A percentile compares a stretch with the other conserved stretches of the same genome.
These are phyloP conservation scores for Kuraishia ogatae DNA, from an alignment of 805 yeast genomes.

Conservation along the genomic window DNA sequence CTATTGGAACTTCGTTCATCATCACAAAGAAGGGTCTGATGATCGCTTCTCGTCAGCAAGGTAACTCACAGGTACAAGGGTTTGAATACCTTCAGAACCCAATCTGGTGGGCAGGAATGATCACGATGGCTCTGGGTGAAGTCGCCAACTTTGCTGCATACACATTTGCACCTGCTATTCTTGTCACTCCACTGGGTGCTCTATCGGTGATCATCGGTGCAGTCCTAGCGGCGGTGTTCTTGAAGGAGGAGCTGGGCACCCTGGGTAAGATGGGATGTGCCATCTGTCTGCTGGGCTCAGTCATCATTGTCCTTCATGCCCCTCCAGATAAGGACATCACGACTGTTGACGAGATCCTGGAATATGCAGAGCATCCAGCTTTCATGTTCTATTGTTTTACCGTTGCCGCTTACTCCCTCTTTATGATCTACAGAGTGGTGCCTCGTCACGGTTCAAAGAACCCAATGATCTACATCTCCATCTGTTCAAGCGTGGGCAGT, in stretches of 20 bases:
- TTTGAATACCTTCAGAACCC: conserved; percentile 75
- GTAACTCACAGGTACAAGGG: conserved; percentile 58
- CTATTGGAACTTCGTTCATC: conserved; percentile 85
- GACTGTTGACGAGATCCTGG: conserved; percentile 81
- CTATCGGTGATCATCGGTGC: conserved; percentile 88
- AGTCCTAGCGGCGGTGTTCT: conserved; percentile 74
- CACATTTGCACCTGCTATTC: conserved; percentile 89
- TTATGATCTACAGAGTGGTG: conserved; percentile 78
- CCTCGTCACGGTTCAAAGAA: conserved; percentile 72
- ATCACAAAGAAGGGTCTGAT: conserved; percentile 81
- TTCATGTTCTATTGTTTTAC: conserved; percentile 57
- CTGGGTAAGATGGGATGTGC: conserved; percentile 92
- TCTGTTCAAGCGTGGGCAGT: conserved; percentile 86
- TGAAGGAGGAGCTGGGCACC: conserved; percentile 80
- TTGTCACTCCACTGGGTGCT: conserved; percentile 91
- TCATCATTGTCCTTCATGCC: conserved; percentile 82
- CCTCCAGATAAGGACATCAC: conserved; percentile 88
- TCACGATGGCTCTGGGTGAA: conserved; percentile 87
- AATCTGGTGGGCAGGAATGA: conserved; percentile 91
- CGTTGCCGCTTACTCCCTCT: conserved; percentile 60
- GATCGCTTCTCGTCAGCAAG: conserved; percentile 56
- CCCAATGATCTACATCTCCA: conserved; percentile 85
- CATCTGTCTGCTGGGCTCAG: conserved; percentile 79
- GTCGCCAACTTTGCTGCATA: conserved; percentile 91
- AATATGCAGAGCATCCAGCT: conserved; percentile 71